Conservation (phyloP, 371 early-diverging fungal genomes). For the Coemansia sp. region DNA sequence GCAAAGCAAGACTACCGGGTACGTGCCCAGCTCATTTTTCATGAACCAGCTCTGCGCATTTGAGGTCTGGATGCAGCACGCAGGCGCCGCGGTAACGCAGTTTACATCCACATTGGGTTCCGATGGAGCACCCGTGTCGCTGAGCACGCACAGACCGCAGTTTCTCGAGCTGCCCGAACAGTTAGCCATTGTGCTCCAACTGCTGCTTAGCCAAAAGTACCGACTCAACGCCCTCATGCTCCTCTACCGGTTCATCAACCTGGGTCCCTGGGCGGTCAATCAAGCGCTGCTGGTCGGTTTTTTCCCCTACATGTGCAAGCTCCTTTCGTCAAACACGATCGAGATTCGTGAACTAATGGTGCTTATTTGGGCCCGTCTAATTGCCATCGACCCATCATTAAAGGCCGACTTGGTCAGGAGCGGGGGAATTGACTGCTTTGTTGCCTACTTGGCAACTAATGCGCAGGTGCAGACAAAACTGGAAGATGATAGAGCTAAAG, state of each 20-base stretch:
- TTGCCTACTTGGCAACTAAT: conserved; percentile 77
- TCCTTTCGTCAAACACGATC: conserved; percentile 87
- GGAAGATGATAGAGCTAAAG: conserved; percentile 31
- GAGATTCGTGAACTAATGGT: conserved; percentile 92
- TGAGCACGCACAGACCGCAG: conserved; percentile 56
- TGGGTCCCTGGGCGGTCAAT: conserved; percentile 96
- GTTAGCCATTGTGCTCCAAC: conserved; percentile 93
- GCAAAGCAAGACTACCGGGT: conserved; percentile 43
- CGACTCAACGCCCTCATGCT: conserved; percentile 90
- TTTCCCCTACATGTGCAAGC: conserved; percentile 91
- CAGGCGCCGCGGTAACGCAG: conserved; percentile 51
- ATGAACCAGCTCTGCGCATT: conserved; percentile 94
- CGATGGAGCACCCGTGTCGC: conserved; percentile 30
- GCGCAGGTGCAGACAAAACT: conserved; percentile 56
- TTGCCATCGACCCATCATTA: conserved; percentile 88
- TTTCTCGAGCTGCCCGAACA: conserved; percentile 83
- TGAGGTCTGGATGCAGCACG: conserved; percentile 87
- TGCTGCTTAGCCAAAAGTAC: conserved; percentile 90
- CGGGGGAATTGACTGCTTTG: conserved; percentile 88
- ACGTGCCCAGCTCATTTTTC: conserved; percentile 84
- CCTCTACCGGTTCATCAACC: conserved; percentile 85
- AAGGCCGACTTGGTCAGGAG: conserved; percentile 89
- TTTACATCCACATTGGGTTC: conserved; percentile 13
- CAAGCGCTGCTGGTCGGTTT: conserved; percentile 91
- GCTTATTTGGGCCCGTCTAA: conserved; percentile 94